phyloP scores from a whole-genome alignment of 768 basidiomycete species.

The Phanerodontia chrysosporium region DNA sequence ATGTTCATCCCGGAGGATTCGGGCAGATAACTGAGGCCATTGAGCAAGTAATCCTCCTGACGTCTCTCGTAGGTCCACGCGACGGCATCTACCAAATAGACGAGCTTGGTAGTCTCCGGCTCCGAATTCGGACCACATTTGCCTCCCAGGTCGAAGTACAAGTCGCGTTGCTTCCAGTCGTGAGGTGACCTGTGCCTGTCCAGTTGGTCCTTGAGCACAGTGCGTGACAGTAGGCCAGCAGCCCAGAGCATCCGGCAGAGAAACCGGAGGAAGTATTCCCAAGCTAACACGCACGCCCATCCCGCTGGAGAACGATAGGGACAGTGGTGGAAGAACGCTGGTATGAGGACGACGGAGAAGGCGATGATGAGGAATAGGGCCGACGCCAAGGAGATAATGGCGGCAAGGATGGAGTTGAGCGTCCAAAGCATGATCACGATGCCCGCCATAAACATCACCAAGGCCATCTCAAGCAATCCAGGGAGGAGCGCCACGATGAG shows the following conservation, averaged over 20 bases:
- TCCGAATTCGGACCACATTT: not conserved
- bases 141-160: not conserved
- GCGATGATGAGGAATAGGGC: not conserved
- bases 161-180: constrained; percentile 5
- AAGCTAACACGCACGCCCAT: constrained; percentile 1
- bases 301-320: not conserved
- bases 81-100: not conserved
- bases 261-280: not conserved
- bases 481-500: not conserved
- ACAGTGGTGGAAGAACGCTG: not conserved
- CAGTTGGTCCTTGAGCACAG: not conserved
- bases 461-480: not conserved
- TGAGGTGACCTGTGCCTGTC: not conserved
- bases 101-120: not conserved
- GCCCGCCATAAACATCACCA: not conserved
- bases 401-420: not conserved
- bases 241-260: not conserved
- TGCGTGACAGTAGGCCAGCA: not conserved
- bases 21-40: not conserved
- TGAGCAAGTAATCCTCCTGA: not conserved
- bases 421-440: not conserved
- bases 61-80: not conserved
- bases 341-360: not conserved
- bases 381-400: not conserved
- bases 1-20: no score